Percentiles rank a stretch among this genome's conserved stretches.
Conservation (phyloP, 805 yeast genomes). For the Torulaspora indica region DNA sequence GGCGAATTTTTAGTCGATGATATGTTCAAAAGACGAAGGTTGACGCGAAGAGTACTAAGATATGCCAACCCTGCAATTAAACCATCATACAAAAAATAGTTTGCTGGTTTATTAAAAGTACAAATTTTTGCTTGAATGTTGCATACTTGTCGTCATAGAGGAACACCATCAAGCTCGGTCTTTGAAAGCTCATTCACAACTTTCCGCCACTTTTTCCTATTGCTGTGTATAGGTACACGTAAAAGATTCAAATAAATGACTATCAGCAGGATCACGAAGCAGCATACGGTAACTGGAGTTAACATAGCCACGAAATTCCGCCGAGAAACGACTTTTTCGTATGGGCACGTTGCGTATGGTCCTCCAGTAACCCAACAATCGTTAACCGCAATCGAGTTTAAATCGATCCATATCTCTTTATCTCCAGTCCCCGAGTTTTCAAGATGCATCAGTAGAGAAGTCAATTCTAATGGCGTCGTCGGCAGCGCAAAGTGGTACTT, state of each 20-base stretch:
- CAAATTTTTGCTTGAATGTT: neutral
- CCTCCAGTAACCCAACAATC: conserved; percentile 89
- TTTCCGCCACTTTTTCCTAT: conserved; percentile 61
- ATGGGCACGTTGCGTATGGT: conserved; percentile 72
- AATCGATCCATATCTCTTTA: conserved; percentile 59
- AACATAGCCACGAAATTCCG: conserved; percentile 58
- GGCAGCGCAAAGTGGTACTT: conserved; percentile 46
- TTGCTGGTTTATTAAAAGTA: neutral
- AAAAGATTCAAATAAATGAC: conserved; percentile 54
- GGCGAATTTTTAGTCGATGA: conserved; percentile 50
- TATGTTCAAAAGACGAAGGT: conserved; percentile 55
- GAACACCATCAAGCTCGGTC: conserved; percentile 81
- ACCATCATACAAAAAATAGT: conserved; percentile 21
- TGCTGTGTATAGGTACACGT: conserved; percentile 63
- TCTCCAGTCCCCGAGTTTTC: conserved; percentile 6
- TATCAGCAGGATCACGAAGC: conserved; percentile 47
- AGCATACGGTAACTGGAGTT: conserved; percentile 61
- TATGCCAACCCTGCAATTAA: conserved; percentile 40
- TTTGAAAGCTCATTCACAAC: conserved; percentile 51
- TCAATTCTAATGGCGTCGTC: conserved; percentile 45
- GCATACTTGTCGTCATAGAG: conserved; percentile 43
- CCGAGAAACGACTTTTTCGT: conserved; percentile 49
- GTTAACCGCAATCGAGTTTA: conserved; percentile 67
- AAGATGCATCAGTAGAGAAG: conserved; percentile 21
- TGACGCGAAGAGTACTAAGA: conserved; percentile 49